These are phyloP conservation scores for Annulohypoxylon stygium DNA, from an alignment of 495 filamentous ascomycete genomes.

Conservation along the genomic window DNA sequence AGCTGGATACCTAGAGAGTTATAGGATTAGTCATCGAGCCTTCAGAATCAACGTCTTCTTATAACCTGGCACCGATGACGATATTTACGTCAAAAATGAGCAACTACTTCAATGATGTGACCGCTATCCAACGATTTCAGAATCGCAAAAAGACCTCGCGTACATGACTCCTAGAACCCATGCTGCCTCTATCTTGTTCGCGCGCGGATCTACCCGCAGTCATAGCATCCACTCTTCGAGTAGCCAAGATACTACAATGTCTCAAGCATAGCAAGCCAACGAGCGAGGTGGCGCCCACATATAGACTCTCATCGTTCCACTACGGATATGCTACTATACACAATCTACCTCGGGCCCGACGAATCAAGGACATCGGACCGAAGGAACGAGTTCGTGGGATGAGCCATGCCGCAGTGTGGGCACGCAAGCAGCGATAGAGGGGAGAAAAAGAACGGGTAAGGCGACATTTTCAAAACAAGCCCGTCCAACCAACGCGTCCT, in stretches of 20 bases:
- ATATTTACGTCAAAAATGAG: background rate
- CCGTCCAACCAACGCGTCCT: conserved; percentile 12
- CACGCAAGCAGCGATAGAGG: background rate
- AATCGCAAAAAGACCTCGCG: background rate
- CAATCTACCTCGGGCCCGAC: background rate
- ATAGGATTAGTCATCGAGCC: conserved; percentile 17
- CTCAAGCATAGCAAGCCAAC: background rate
- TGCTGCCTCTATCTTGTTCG: background rate
- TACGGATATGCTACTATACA: background rate
- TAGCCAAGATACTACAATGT: background rate
- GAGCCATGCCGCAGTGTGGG: background rate
- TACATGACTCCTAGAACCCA: background rate
- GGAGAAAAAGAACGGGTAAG: conserved; percentile 14
- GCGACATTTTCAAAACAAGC: conserved; percentile 24
- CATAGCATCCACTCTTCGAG: background rate
- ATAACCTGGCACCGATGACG: background rate
- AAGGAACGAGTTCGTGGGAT: background rate
- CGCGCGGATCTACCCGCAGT: background rate
- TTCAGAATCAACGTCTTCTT: background rate
- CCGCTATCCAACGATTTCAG: background rate
- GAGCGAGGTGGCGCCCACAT: background rate
- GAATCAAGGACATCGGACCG: conserved; percentile 12
- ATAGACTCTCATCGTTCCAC: background rate
- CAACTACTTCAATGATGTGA: background rate
- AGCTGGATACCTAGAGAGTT: background rate